A percentile compares a stretch with the other conserved stretches of the same genome.
These are phyloP conservation scores for Beauveria brongniartii DNA, from an alignment of 2,329 filamentous ascomycete species.

Conservation along the genomic window DNA sequence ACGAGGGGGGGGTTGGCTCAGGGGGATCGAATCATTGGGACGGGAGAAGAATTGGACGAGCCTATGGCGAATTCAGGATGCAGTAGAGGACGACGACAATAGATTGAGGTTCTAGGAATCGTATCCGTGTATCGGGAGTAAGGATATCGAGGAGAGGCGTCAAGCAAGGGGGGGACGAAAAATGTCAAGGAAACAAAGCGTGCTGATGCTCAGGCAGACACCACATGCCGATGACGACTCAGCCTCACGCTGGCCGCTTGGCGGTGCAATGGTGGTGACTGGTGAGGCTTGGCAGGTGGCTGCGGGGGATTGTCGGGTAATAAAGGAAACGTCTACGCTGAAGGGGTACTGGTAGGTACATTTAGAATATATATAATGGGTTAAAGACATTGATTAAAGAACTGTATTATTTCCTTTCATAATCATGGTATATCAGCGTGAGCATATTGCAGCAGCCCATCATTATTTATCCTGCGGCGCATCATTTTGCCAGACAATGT, in stretches of 20 bases:
- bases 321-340: not conserved
- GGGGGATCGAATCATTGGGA: not conserved
- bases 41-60: not conserved
- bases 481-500: not conserved
- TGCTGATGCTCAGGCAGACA: not conserved
- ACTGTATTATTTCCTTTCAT: not conserved
- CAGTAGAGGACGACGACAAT: not conserved
- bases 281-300: conserved; percentile 6
- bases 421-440: not conserved
- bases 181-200: not conserved
- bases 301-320: conserved; percentile 11
- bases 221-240: conserved; percentile 8
- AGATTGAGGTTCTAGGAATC: not conserved
- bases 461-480: not conserved
- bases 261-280: not conserved
- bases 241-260: conserved; percentile 3
- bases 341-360: not conserved
- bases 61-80: not conserved
- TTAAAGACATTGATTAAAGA: too few relatives aligned
- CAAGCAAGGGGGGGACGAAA: not conserved
- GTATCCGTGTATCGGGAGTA: too few relatives aligned
- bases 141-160: not conserved
- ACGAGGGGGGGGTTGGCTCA: not conserved
- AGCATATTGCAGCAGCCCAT: not conserved
- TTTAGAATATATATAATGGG: not conserved